phyloP scores from a whole-genome alignment of 1,284 basidiomycete genomes.

The Mycosarcoma mackinlayi region DNA sequence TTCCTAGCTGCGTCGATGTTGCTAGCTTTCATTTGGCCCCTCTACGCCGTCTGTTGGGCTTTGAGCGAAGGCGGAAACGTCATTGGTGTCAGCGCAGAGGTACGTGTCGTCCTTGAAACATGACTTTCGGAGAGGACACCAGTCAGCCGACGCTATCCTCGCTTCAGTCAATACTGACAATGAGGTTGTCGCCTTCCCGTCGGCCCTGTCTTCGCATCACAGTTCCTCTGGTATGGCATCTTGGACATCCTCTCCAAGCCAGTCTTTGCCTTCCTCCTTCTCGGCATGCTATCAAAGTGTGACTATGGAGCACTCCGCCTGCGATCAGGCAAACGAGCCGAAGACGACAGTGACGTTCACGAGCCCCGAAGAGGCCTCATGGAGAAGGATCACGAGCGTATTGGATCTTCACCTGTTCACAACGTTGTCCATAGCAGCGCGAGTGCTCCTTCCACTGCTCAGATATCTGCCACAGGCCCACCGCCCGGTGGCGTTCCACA shows the following conservation, averaged over 20 bases:
- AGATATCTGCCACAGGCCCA: background rate
- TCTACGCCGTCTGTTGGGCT: constrained; percentile 70
- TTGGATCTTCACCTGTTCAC: constrained; percentile 16
- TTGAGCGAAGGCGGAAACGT: constrained; percentile 72
- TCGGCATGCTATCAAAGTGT: constrained; percentile 39
- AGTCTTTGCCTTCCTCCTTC: constrained; percentile 55
- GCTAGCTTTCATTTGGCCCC: constrained; percentile 49
- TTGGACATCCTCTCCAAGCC: constrained; percentile 73
- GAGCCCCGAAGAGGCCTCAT: constrained; percentile 8
- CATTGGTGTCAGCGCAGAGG: constrained; percentile 65
- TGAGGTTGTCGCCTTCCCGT: too few relatives aligned
- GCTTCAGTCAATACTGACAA: too few relatives aligned
- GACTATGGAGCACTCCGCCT: constrained; percentile 45
- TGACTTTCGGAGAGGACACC: too few relatives aligned
- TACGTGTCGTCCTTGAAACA: constrained; percentile 2
- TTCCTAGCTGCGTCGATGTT: constrained; percentile 70
- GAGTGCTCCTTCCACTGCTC: background rate
- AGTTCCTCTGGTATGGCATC: constrained; percentile 73
- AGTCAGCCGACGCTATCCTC: too few relatives aligned
- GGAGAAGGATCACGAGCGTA: constrained; percentile 19
- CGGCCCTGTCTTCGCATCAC: too few relatives aligned
- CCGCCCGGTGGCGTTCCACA: constrained; percentile 2
- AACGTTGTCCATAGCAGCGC: background rate
- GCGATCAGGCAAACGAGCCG: constrained; percentile 39
- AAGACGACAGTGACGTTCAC: constrained; percentile 14